phyloP scores from a whole-genome alignment of 148 eudicot species.

The Hydrangea macrophylla region DNA sequence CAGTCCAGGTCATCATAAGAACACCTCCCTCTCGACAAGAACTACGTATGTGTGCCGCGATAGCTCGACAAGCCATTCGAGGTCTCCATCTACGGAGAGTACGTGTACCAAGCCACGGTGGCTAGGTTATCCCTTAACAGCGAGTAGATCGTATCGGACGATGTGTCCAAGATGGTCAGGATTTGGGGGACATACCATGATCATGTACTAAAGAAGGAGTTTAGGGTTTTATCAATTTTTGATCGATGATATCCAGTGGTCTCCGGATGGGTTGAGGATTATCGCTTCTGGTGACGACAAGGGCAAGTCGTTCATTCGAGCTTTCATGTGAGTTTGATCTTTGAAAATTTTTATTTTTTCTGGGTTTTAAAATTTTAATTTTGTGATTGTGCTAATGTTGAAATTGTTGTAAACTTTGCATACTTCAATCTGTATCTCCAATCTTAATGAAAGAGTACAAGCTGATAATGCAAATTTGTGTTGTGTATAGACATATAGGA shows the following conservation, averaged over 20 bases:
- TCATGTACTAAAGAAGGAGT: constrained; percentile 78
- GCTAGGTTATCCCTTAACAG: constrained; percentile 87
- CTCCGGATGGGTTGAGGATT: constrained; percentile 70
- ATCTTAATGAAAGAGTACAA: too few species aligned
- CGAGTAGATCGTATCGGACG: constrained; percentile 96
- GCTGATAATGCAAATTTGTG: too few species aligned
- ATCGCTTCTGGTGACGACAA: constrained; percentile 95
- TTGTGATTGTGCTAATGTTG: too few species aligned
- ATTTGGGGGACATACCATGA: constrained; percentile 92
- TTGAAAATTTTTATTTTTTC: background rate
- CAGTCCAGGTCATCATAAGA: too few species aligned
- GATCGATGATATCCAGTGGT: constrained; percentile 95
- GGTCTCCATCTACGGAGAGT: constrained; percentile 65
- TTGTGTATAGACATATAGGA: too few species aligned
- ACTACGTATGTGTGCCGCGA: constrained; percentile 87
- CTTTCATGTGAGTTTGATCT: constrained; percentile 69
- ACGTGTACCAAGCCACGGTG: constrained; percentile 75
- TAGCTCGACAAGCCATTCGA: constrained; percentile 67
- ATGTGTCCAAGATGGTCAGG: constrained; percentile 73
- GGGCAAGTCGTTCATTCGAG: constrained; percentile 82
- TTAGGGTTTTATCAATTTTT: constrained; percentile 77
- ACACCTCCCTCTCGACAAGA: constrained; percentile 62
- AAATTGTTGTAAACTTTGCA: too few species aligned
- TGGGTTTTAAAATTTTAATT: background rate
- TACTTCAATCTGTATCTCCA: too few species aligned